Base-by-base conservation (phyloP, 148 eudicot species). In the Camellia sinensis region DNA sequence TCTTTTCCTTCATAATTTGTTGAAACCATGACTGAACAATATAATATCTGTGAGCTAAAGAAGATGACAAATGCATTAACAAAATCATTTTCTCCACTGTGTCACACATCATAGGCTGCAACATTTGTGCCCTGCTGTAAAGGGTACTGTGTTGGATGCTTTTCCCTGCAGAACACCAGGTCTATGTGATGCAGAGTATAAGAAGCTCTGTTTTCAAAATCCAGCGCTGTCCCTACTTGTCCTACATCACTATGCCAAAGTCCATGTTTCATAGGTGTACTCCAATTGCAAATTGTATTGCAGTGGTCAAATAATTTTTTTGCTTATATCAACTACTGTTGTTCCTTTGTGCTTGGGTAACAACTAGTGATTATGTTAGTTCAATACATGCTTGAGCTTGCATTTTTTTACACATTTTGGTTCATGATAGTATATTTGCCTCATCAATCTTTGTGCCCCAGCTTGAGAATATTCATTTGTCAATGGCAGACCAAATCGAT, bases 401-500 rank as follows among this genome's bases (percentile, higher is more conserved):
- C 0, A 5, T 54, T 54, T 22, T 18, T 60, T 71, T 7, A 11
- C 68, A 79, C 37, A 17, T 70, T 79, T 70, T 59, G 67, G 45
- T 59, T 45, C 64, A 45, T 78, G 12, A n/a, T 60, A 63, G 22
- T 65, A 7, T 67, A 3, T 64, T 76, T 54, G 11, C 45, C 67
- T 67, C 68, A 41, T 65, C 45, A 63, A 41, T 40, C 43, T 60
- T 75, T 81, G 5, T 54, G 40, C 67, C 61, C 44, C 48, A 53
- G 66, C 56, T 19, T 77, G 45, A 67, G 17, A 48, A 7, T 61
- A 44, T 53, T 79, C 70, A 64, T 78, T 78, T 62, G 41, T 80
- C 71, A 40, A 82, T 86, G 86, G 87, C 95, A 93, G 97, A 82
- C 92, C 63, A 90, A 89, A 83, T 89, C 97, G 4, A 82, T 95